Evolutionary conservation across 177 flowering plant species (phyloP).

Genomic region (Vitis hybrid): DNA sequence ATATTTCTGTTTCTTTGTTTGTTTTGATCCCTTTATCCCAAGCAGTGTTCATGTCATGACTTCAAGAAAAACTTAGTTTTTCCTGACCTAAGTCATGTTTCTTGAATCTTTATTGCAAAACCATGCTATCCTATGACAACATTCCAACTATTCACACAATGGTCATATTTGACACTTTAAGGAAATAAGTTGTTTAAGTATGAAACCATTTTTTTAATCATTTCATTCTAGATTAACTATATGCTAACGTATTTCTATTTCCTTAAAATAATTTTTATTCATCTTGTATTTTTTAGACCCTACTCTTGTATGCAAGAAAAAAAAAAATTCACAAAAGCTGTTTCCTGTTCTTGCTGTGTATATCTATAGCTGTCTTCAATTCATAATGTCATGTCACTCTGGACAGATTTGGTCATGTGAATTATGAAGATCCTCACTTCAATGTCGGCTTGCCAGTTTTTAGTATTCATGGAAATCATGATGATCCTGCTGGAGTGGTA

Average conservation of each 20-base stretch:
- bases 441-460: slow-evolving; percentile 98
- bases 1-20: too few relatives aligned
- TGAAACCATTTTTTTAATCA: background rate
- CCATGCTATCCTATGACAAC: background rate
- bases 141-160: background rate
- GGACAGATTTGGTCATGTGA: slow-evolving; percentile 96
- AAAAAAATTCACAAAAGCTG: too few relatives aligned
- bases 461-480: slow-evolving; percentile 99
- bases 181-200: background rate
- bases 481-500: slow-evolving; percentile 99
- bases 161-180: too few relatives aligned
- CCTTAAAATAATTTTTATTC: background rate
- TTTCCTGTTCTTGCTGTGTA: too few relatives aligned
- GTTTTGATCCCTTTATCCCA: background rate
- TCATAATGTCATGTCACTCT: background rate
- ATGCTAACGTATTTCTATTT: background rate
- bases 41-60: background rate
- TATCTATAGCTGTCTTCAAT: background rate
- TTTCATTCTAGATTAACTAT: background rate
- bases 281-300: background rate
- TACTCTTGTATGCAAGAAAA: too few relatives aligned
- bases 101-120: background rate
- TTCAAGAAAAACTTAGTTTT: background rate
- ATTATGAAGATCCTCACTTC: slow-evolving; percentile 98
- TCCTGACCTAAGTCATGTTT: background rate